Evolutionary conservation across 305 asterid genomes (phyloP).

Genomic region (Fraxinus albicans): DNA sequence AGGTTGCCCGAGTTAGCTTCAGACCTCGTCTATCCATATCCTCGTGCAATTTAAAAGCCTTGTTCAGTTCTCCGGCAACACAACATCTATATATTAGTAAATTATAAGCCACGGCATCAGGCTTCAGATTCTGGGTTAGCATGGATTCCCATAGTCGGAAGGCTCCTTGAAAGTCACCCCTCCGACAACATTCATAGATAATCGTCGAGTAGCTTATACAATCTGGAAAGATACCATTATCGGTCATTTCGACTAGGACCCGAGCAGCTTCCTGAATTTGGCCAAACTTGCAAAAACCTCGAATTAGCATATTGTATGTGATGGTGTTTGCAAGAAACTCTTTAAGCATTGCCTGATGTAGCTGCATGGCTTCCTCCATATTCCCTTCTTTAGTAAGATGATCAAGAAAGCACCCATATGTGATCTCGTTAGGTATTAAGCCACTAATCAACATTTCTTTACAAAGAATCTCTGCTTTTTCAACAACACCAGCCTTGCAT

Average conservation of each 20-base stretch:
- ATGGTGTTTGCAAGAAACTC: constrained; percentile 57
- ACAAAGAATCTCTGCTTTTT: constrained; percentile 58
- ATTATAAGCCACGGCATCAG: constrained; percentile 73
- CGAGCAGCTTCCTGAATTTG: constrained; percentile 49
- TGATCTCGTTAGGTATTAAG: constrained; percentile 59
- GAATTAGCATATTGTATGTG: constrained; percentile 69
- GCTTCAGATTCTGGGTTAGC: constrained; percentile 55
- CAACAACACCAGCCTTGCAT: constrained; percentile 57
- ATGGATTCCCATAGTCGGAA: constrained; percentile 67
- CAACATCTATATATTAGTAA: constrained; percentile 68
- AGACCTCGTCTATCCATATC: constrained; percentile 66
- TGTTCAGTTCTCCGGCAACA: constrained; percentile 51
- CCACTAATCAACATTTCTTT: constrained; percentile 61
- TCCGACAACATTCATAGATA: constrained; percentile 55
- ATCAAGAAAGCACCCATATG: constrained; percentile 82
- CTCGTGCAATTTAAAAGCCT: constrained; percentile 58
- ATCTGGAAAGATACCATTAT: constrained; percentile 59
- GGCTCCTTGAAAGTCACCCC: constrained; percentile 65
- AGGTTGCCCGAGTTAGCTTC: constrained; percentile 50
- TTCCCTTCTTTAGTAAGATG: constrained; percentile 59
- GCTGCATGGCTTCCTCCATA: constrained; percentile 60
- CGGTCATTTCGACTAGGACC: constrained; percentile 55
- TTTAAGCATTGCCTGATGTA: constrained; percentile 55
- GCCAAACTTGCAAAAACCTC: constrained; percentile 75
- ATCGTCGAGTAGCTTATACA: constrained; percentile 76